Conservation (phyloP, 139 green algal genomes). For the Coelastrella sp. region DNA sequence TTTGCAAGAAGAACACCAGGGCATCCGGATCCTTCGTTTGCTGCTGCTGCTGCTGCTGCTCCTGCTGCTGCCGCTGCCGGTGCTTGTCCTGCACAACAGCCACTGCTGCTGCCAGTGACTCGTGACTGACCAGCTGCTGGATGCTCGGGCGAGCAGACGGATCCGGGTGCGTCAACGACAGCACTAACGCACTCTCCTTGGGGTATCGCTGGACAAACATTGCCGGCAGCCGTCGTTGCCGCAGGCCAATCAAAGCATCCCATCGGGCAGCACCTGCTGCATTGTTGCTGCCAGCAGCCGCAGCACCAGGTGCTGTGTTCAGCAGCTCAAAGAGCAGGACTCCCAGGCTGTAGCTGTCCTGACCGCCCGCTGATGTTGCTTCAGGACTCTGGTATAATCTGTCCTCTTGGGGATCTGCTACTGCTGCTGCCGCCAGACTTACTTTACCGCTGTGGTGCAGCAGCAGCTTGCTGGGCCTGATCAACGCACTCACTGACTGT, state of each 20-base stretch:
- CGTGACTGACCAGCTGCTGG: conserved; percentile 55
- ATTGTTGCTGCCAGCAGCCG: not conserved
- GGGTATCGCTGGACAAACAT: conserved; percentile 55
- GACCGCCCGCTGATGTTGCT: conserved; percentile 46
- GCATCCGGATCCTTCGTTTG: conserved; percentile 34
- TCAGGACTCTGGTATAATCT: conserved; percentile 73
- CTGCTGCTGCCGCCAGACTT: conserved; percentile 15
- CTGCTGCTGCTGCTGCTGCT: conserved; percentile 21
- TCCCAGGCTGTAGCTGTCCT: conserved; percentile 64
- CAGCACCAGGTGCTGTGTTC: conserved; percentile 23
- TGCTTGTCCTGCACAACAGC: conserved; percentile 51
- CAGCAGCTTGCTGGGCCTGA: conserved; percentile 49
- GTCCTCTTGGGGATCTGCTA: conserved; percentile 51
- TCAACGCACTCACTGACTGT: not conserved
- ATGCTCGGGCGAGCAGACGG: conserved; percentile 60
- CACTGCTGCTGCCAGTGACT: conserved; percentile 44
- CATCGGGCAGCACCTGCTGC: conserved; percentile 1
- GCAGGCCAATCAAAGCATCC: conserved; percentile 48
- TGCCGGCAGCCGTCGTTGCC: conserved; percentile 64
- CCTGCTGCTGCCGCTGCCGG: not conserved
- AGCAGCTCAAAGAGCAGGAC: conserved; percentile 83
- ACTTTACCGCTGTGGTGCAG: conserved; percentile 54
- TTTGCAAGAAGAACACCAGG: conserved; percentile 60
- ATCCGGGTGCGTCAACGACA: conserved; percentile 67
- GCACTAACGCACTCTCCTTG: conserved; percentile 64